Conservation (phyloP, 2,329 filamentous ascomycete genomes). For the Arthrobotrys sphaeroides region DNA sequence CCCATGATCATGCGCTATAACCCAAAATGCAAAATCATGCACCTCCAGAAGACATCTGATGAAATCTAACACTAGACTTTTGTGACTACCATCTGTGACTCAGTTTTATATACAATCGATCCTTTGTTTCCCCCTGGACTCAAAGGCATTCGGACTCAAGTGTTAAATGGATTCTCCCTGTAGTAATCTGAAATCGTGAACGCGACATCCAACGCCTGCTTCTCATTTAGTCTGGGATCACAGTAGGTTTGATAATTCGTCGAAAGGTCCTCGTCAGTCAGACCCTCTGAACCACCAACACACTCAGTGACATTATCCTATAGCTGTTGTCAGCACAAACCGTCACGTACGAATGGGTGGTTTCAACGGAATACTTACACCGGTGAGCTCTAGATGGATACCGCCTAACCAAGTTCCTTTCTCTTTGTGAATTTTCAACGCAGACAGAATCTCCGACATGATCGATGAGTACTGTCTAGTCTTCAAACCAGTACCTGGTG, state of each 20-base stretch:
- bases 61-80: too few relatives aligned
- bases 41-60: too few relatives aligned
- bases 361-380: constrained; percentile 60
- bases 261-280: constrained; percentile 86
- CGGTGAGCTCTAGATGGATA: constrained; percentile 93
- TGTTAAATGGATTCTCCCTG: constrained; percentile 60
- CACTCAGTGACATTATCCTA: constrained; percentile 93
- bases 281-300: constrained; percentile 83
- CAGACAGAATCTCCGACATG: constrained; percentile 83
- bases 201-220: constrained; percentile 93
- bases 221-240: constrained; percentile 94
- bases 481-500: constrained; percentile 79
- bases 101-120: neutral
- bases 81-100: neutral
- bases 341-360: neutral
- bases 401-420: constrained; percentile 88
- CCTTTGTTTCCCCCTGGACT: too few relatives aligned
- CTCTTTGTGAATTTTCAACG: constrained; percentile 83
- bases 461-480: constrained; percentile 92
- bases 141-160: constrained; percentile 32
- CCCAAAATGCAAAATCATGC: too few relatives aligned
- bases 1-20: too few relatives aligned
- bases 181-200: constrained; percentile 91
- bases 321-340: neutral
- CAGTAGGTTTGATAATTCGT: constrained; percentile 96